Percentiles rank a stretch among this genome's conserved stretches.
phyloP scores from a whole-genome alignment of 352 stramenopile genomes.

The Phytophthora boehmeriae region DNA sequence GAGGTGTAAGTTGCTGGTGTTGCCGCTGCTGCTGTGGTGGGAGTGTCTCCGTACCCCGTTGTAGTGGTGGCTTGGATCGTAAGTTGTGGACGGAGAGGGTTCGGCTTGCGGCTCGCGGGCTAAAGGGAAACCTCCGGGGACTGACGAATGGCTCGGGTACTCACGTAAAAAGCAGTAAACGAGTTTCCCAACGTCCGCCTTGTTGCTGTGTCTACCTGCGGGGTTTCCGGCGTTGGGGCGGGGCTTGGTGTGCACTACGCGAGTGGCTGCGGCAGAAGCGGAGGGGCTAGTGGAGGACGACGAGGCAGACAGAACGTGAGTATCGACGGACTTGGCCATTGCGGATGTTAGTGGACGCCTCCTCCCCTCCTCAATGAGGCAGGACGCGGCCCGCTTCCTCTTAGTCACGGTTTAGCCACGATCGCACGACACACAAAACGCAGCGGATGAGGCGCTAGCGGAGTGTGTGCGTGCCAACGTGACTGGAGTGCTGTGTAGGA shows the following conservation, averaged over 20 bases:
- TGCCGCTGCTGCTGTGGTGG: too few species aligned
- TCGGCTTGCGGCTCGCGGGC: constrained; percentile 22
- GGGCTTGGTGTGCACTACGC: constrained; percentile 29
- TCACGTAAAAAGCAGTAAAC: constrained; percentile 42
- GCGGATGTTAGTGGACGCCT: neutral
- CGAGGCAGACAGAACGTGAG: constrained; percentile 14
- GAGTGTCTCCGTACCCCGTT: constrained; percentile 16
- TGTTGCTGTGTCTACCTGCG: constrained; percentile 20
- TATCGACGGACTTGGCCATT: constrained; percentile 31
- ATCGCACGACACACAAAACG: neutral
- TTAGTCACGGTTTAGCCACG: neutral
- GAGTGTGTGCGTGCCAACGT: neutral
- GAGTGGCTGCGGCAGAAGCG: constrained; percentile 8
- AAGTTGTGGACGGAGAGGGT: constrained; percentile 1
- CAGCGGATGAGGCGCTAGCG: constrained; percentile 1
- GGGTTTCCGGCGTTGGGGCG: constrained; percentile 12
- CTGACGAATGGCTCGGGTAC: constrained; percentile 23
- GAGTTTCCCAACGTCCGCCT: constrained; percentile 40
- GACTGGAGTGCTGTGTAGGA: neutral
- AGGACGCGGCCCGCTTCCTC: constrained; percentile 2
- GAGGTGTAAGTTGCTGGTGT: constrained; percentile 13
- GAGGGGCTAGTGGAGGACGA: constrained; percentile 12
- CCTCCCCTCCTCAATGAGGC: neutral
- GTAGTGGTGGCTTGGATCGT: constrained; percentile 34
- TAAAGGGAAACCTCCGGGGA: constrained; percentile 24